Evolutionary conservation across 805 yeast genomes (phyloP), one percentile per base, ranked within the genome.

Genomic region (Wickerhamia fluorescens): DNA sequence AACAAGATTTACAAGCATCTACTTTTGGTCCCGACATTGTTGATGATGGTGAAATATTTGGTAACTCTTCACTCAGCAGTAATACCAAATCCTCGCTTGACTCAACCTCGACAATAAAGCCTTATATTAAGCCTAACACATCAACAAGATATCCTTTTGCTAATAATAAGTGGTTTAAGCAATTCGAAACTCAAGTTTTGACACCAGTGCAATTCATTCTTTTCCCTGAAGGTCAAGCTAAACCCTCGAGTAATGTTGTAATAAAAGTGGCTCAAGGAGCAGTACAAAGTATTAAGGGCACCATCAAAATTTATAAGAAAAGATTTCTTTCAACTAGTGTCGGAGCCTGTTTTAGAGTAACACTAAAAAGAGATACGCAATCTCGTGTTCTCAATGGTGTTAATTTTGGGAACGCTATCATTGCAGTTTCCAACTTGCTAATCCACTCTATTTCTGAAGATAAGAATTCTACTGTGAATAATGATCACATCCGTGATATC

Each of bases 381-480:
- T 66, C 71, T 14, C 54, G 85, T 20, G 64, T 78, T 2, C 65
- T 75, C n/a, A 66, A 76, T 29, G 75, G 84, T 1, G 71, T 59
- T 4, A 59, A 66, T 29, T 61, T 68, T 31, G 83, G 83, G 4
- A 75, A 78, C 45, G 71, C 84, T 0, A 72, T 79, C 12, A 68
- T 79, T 28, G 65, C 82, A 2, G 49, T 80, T 8, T 56, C 84
- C 3, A 66, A 78, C 28, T 57, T 79, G 31, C 56, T 77, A 12
- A 52, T 75, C 5, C 75, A 72, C 44, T 74, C 87, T 1, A 63
- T 73, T 14, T 74, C 70, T 28, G 87, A 80, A 46, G 87, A 78
- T 38, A 73, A 72, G 33, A 68, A 59, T 30, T 68, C 72, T 16
- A 57, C 68, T 5, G 71, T 78, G 2, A 66, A 67, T 3, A 66